phyloP scores from a whole-genome alignment of 1,284 basidiomycete species.

The Rhodotorula sp. region DNA sequence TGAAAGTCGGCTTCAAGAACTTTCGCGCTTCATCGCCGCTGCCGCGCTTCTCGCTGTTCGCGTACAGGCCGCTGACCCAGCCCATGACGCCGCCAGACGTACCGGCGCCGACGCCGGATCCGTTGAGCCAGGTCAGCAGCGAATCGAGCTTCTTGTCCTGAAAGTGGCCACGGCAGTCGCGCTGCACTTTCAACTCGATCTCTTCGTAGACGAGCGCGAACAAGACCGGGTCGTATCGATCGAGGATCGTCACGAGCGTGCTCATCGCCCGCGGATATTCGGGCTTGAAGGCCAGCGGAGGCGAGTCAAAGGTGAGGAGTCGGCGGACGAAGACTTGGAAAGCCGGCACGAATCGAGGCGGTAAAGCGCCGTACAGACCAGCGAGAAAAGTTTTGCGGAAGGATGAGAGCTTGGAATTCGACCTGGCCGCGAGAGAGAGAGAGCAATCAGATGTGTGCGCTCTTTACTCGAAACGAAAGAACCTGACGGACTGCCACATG shows the following conservation, averaged over 20 bases:
- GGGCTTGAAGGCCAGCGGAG: conserved; percentile 44
- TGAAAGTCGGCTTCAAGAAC: conserved; percentile 75
- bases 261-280: conserved; percentile 33
- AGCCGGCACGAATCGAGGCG: conserved; percentile 62
- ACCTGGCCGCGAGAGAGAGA: neutral
- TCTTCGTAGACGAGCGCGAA: conserved; percentile 78
- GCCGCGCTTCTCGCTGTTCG: conserved; percentile 56
- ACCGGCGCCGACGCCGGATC: conserved; percentile 59
- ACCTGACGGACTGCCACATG: conserved; percentile 24
- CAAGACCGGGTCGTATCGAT: conserved; percentile 79
- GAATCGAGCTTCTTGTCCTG: conserved; percentile 62
- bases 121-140: conserved; percentile 69
- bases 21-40: conserved; percentile 58
- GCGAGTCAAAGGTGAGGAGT: conserved; percentile 47
- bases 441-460: neutral
- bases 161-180: conserved; percentile 68
- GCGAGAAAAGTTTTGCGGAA: conserved; percentile 59
- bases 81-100: conserved; percentile 55
- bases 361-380: conserved; percentile 64
- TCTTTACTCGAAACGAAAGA: fast-evolving
- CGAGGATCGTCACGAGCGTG: conserved; percentile 63
- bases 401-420: neutral
- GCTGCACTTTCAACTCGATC: conserved; percentile 69
- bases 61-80: conserved; percentile 35
- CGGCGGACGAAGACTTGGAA: conserved; percentile 53